These are phyloP conservation scores for Leccinum pachyderme DNA, from an alignment of 1,284 basidiomycete genomes.

Conservation along the genomic window DNA sequence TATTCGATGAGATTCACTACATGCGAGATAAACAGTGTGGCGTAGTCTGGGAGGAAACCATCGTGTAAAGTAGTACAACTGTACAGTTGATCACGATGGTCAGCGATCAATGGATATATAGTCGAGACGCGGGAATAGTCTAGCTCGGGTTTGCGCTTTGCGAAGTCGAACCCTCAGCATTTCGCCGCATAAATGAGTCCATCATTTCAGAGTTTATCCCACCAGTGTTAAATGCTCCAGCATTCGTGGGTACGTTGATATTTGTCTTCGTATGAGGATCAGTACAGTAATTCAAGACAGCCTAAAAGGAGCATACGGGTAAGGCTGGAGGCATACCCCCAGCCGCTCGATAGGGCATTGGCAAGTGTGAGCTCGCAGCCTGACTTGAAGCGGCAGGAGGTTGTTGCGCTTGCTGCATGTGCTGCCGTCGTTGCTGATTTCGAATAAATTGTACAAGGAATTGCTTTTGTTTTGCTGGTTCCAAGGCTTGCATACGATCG, in stretches of 20 bases:
- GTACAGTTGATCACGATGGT: constrained; percentile 2
- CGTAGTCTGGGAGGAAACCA: constrained; percentile 90
- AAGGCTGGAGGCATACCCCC: constrained; percentile 15
- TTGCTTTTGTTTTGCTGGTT: constrained; percentile 23
- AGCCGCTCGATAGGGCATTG: constrained; percentile 11
- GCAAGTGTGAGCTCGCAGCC: constrained; percentile 11
- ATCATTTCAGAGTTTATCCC: constrained; percentile 53
- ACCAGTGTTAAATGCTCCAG: constrained; percentile 13
- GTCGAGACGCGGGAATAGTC: neutral
- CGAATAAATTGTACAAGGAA: constrained; percentile 18
- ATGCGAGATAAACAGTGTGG: constrained; percentile 97
- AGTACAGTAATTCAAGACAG: neutral
- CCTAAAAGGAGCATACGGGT: constrained; percentile 16
- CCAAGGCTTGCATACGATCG: constrained; percentile 26
- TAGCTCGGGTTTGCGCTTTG: constrained; percentile 20
- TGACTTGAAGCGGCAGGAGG: constrained; percentile 12
- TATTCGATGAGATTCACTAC: constrained; percentile 99
- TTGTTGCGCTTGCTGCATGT: constrained; percentile 33
- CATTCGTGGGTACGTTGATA: constrained; percentile 2
- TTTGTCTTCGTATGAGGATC: constrained; percentile 14
- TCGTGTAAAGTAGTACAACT: constrained; percentile 53
- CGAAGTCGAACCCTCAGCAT: constrained; percentile 36
- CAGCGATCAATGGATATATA: constrained; percentile 1
- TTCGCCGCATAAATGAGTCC: constrained; percentile 63
- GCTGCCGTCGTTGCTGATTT: constrained; percentile 29